A percentile compares a stretch with the other conserved stretches of the same genome.
Conservation (phyloP, 768 basidiomycete genomes). For the Sarcodon sp. region DNA sequence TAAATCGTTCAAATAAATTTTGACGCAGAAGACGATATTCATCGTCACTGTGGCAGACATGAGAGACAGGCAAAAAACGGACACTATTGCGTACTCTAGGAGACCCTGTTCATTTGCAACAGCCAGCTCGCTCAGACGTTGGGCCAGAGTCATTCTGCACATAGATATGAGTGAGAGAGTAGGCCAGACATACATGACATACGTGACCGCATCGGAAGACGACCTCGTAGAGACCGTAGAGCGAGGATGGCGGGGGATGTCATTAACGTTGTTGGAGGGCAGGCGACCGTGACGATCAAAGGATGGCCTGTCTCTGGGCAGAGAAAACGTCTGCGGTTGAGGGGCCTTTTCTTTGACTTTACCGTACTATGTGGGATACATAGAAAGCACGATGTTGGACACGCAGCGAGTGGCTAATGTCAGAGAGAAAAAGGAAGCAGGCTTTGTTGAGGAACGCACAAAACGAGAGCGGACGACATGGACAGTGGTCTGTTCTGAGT, state of each 20-base stretch:
- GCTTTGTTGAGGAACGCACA: slow-evolving; percentile 13
- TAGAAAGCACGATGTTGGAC: slow-evolving; percentile 4
- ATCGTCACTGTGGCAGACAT: slow-evolving; percentile 45
- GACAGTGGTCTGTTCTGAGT: slow-evolving; percentile 8
- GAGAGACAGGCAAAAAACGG: not conserved
- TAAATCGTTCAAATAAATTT: slow-evolving; percentile 72
- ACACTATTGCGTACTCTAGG: slow-evolving; percentile 39
- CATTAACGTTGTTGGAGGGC: slow-evolving; percentile 6
- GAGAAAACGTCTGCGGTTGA: slow-evolving; percentile 5
- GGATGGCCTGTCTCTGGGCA: slow-evolving; percentile 6
- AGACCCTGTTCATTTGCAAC: slow-evolving; percentile 71
- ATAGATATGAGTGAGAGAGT: slow-evolving; percentile 4
- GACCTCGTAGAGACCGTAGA: slow-evolving; percentile 7
- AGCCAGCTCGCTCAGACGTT: slow-evolving; percentile 72
- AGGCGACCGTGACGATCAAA: slow-evolving; percentile 7
- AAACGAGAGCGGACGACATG: slow-evolving; percentile 25
- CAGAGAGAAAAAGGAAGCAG: not conserved
- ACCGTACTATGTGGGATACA: slow-evolving; percentile 14
- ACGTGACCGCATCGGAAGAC: slow-evolving; percentile 21
- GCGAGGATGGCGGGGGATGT: not conserved
- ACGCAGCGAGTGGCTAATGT: not conserved
- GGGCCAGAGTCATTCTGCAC: slow-evolving; percentile 59
- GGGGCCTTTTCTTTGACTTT: slow-evolving; percentile 15
- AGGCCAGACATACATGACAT: not conserved
- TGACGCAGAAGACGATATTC: slow-evolving; percentile 78